A percentile compares a stretch with the other conserved stretches of the same genome.
These are phyloP conservation scores for Daldinia eschscholtzii DNA, from an alignment of 2,329 filamentous ascomycete genomes.

Conservation along the genomic window DNA sequence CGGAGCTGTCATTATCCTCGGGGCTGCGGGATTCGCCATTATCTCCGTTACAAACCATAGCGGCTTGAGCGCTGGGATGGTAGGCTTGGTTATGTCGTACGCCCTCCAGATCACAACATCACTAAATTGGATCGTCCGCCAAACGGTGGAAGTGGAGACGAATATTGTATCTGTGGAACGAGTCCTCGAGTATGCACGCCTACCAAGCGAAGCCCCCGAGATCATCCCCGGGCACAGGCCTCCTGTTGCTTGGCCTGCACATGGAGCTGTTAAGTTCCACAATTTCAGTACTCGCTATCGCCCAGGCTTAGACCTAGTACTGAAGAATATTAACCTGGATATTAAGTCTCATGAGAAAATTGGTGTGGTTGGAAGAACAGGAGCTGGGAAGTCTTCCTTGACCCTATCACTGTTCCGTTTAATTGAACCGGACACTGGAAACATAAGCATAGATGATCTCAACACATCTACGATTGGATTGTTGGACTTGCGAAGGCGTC, in stretches of 20 bases:
- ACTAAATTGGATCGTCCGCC: constrained; percentile 98
- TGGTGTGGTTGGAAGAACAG: constrained; percentile 94
- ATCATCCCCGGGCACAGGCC: constrained; percentile 90
- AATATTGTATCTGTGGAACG: constrained; percentile 99
- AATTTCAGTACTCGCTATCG: constrained; percentile 96
- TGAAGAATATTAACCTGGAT: constrained; percentile 91
- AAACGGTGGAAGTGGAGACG: constrained; percentile 99
- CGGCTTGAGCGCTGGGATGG: constrained; percentile 76
- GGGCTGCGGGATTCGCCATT: constrained; percentile 85
- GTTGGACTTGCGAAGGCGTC: constrained; percentile 85
- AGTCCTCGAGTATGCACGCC: constrained; percentile 91
- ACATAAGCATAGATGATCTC: constrained; percentile 89
- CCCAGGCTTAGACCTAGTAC: constrained; percentile 86
- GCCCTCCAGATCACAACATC: constrained; percentile 97
- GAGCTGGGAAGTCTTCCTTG: constrained; percentile 94
- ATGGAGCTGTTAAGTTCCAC: constrained; percentile 89
- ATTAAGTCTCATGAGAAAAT: constrained; percentile 99
- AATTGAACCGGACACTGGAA: constrained; percentile 86
- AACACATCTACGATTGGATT: constrained; percentile 93
- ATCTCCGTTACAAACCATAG: constrained; percentile 79
- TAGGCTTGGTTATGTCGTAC: constrained; percentile 97
- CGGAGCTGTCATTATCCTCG: constrained; percentile 91
- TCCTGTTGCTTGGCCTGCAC: constrained; percentile 89
- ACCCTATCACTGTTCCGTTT: constrained; percentile 95
- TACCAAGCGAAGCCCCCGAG: constrained; percentile 94